Percentiles rank a stretch among this genome's conserved stretches.
Conservation (phyloP, 495 filamentous ascomycete genomes). For the Bathelium albidoporum region DNA sequence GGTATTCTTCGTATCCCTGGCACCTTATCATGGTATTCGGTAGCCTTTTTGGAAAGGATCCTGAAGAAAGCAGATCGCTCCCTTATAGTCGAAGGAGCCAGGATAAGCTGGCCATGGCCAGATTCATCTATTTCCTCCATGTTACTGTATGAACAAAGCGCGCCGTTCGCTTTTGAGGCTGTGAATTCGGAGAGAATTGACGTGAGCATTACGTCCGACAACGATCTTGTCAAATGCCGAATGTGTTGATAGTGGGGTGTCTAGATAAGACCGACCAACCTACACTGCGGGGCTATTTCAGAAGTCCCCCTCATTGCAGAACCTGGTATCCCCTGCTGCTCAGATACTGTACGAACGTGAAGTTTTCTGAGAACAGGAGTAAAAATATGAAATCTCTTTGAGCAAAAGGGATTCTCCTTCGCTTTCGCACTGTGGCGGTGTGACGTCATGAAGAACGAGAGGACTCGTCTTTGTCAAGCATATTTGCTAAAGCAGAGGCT, state of each 20-base stretch:
- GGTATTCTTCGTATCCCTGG: conserved; percentile 42
- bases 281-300: background rate
- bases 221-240: background rate
- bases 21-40: conserved; percentile 25
- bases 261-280: background rate
- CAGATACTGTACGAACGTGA: too few relatives aligned
- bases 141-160: background rate
- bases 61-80: background rate
- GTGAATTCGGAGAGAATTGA: background rate
- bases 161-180: background rate
- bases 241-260: background rate
- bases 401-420: too few relatives aligned
- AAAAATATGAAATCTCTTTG: background rate
- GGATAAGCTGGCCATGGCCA: background rate
- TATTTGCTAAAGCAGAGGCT: conserved; percentile 67
- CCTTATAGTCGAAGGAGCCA: background rate
- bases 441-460: too few relatives aligned
- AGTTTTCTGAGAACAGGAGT: too few relatives aligned
- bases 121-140: background rate
- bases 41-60: conserved; percentile 15
- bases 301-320: background rate
- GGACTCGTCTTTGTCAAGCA: background rate
- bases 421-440: too few relatives aligned
- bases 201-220: background rate
- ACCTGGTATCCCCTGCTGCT: background rate